These are phyloP conservation scores for Zoysia pacifica DNA, from an alignment of 176 grass and related monocot species.

Conservation along the genomic window DNA sequence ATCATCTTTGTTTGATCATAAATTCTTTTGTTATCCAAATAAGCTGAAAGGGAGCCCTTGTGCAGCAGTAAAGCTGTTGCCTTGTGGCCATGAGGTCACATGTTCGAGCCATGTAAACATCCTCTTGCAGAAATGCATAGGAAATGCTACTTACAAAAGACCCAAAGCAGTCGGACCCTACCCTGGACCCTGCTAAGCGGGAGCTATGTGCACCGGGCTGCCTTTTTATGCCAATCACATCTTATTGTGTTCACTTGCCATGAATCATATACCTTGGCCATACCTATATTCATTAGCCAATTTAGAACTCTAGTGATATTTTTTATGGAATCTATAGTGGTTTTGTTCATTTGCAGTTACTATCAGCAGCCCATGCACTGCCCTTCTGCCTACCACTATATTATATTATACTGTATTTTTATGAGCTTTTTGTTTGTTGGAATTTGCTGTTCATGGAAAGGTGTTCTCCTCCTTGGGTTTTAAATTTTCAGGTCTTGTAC, in stretches of 20 bases:
- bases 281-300: too few species aligned
- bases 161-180: too few species aligned
- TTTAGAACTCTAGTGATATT: too few species aligned
- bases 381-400: not conserved
- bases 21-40: not conserved
- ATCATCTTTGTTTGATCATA: constrained; percentile 13
- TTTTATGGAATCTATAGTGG: not conserved
- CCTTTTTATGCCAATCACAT: not conserved
- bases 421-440: not conserved
- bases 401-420: constrained; percentile 2
- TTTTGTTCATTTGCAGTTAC: not conserved
- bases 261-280: not conserved
- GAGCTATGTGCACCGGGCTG: too few species aligned
- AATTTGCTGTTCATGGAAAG: constrained; percentile 23
- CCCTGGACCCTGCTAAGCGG: too few species aligned
- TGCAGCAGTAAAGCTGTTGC: too few species aligned
- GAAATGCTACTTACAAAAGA: too few species aligned
- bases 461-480: not conserved
- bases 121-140: too few species aligned
- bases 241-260: not conserved
- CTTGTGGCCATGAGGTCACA: too few species aligned
- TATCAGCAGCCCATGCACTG: not conserved
- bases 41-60: not conserved
- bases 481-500: constrained; percentile 69
- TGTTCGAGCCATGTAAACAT: too few species aligned